Evolutionary conservation across 2,329 filamentous ascomycete genomes (phyloP), one percentile per base, ranked within the genome.

Genomic region (Colletotrichum liriopes): DNA sequence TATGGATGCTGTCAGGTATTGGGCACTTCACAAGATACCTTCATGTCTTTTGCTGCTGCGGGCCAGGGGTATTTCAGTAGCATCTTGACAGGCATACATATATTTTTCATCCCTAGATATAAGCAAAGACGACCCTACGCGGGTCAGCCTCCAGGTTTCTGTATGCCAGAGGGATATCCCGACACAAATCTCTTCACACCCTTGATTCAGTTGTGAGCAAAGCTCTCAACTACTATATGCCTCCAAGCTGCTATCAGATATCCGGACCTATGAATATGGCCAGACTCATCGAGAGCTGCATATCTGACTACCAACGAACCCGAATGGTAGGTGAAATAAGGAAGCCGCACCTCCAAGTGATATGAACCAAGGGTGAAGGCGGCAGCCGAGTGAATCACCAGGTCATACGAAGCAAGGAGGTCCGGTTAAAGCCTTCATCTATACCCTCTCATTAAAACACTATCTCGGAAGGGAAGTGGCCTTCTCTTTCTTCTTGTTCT

Each of bases 381-480:
- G 7, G 3, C 47, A 51, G 26, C 16, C 1, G 1, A 18, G 49
- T 32, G 26, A 32, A 32, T 29, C 14, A 18, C 26, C 14, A 12
- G 14, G 14, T 12, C 16, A 51, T 23, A 51, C 12, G 12, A 16
- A 18, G 14, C 29, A 2, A 23, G 3, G 16, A 29, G 23, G 6
- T 29, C 23, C 9, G 3, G 14, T 20, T 14, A 18, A 52, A 32
- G 7, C 14, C 20, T 52, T 32, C 26, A 20, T 7, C 14, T 52
- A 0, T 6, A 8, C 5, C 49, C 18, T 29, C 23, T 18, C 47
- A 8, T 18, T 12, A 29, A 14, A 2, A 29, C 26, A 8, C 1
- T 5, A 2, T 26, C 11, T 2, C 5, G 5, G 2, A 16, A 29
- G 6, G 1, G 2, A 16, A 29, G 26, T 7, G n/a, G 6, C 5